A percentile compares a stretch with the other conserved stretches of the same genome.
phyloP scores from a whole-genome alignment of 75 land plant species.

The Cryptomeria japonica region DNA sequence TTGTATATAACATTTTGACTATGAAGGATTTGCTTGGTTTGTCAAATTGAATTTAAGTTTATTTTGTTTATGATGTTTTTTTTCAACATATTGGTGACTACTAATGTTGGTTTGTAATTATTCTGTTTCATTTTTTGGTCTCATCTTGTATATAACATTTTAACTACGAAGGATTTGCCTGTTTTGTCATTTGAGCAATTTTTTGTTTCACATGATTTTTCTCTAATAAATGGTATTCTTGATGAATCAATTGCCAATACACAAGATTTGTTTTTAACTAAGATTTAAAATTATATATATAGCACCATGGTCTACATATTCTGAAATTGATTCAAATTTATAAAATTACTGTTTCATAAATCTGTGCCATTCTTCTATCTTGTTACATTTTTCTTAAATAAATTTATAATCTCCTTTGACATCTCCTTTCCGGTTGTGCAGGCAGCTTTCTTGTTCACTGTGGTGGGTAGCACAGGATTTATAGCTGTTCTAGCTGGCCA shows the following conservation, averaged over 20 bases:
- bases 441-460: slow-evolving; percentile 92
- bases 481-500: slow-evolving; percentile 86
- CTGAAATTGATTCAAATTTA: not conserved
- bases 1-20: no score
- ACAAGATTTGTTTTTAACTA: not conserved
- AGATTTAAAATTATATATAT: not conserved
- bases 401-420: not conserved
- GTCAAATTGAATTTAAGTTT: not conserved
- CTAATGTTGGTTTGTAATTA: not conserved
- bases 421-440: slow-evolving; percentile 38
- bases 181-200: not conserved
- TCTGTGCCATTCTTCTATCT: not conserved
- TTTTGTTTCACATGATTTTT: not conserved
- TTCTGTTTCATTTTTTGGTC: not conserved
- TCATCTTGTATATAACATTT: not conserved
- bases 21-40: no score
- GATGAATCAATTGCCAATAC: not conserved
- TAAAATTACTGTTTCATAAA: not conserved
- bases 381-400: slow-evolving; percentile 3
- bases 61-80: not conserved
- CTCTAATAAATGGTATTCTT: not conserved
- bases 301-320: not conserved
- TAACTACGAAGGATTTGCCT: not conserved
- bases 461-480: slow-evolving; percentile 88
- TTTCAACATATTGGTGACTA: not conserved